Percentiles rank a stretch among this genome's conserved stretches.
These are phyloP conservation scores for Scedosporium minutisporum DNA, from an alignment of 2,329 filamentous ascomycete species.

Conservation along the genomic window DNA sequence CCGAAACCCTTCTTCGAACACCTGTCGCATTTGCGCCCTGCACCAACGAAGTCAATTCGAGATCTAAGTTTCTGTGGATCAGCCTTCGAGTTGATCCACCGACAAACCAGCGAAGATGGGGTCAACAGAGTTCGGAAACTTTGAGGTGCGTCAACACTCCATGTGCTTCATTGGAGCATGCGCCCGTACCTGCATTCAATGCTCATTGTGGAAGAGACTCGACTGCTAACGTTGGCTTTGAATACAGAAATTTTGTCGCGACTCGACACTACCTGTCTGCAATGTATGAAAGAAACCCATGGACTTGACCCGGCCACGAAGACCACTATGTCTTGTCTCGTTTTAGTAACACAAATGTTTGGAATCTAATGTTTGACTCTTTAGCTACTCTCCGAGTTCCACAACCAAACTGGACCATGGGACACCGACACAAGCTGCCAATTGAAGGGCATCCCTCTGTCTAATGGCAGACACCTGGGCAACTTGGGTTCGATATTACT, in stretches of 20 bases:
- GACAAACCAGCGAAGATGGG: constrained; percentile 34
- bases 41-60: neutral
- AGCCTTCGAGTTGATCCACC: neutral
- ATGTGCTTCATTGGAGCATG: neutral
- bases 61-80: neutral
- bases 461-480: constrained; percentile 55
- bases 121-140: constrained; percentile 52
- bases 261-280: constrained; percentile 74
- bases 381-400: constrained; percentile 54
- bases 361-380: neutral
- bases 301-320: neutral
- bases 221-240: constrained; percentile 16
- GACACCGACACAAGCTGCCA: constrained; percentile 52
- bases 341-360: neutral
- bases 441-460: constrained; percentile 65
- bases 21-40: neutral
- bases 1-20: neutral
- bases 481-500: constrained; percentile 92
- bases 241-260: constrained; percentile 66
- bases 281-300: constrained; percentile 49
- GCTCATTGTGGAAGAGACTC: constrained; percentile 11
- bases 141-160: constrained; percentile 32
- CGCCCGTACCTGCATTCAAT: constrained; percentile 6
- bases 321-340: neutral
- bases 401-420: constrained; percentile 51